Percentiles rank a stretch among this genome's conserved stretches.
phyloP scores from a whole-genome alignment of 164 flowering plant species.

The Chloranthus sessilifolius region DNA sequence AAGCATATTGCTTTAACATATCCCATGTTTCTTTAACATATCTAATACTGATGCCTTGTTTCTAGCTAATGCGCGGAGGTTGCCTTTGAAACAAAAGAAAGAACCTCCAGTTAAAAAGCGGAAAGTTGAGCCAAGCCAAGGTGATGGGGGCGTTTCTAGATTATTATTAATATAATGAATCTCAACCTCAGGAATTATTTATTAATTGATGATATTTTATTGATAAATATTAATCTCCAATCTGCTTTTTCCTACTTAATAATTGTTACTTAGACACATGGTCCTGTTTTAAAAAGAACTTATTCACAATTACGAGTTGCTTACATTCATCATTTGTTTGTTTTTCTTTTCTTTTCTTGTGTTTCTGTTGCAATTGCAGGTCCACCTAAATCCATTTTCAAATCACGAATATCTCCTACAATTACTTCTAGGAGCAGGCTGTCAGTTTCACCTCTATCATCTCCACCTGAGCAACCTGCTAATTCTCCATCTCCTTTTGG shows the following conservation, averaged over 20 bases:
- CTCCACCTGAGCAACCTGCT: constrained; percentile 51
- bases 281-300: background rate
- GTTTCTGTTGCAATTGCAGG: constrained; percentile 31
- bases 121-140: constrained; percentile 65
- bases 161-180: background rate
- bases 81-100: constrained; percentile 51
- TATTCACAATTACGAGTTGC: background rate
- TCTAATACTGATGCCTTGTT: constrained; percentile 10
- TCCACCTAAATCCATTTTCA: constrained; percentile 47
- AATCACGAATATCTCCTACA: constrained; percentile 39
- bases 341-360: constrained; percentile 2
- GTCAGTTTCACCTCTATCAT: constrained; percentile 66
- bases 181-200: background rate
- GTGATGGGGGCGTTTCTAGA: constrained; percentile 23
- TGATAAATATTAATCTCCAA: no score
- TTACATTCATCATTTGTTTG: constrained; percentile 1
- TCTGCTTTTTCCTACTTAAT: no score
- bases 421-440: constrained; percentile 39
- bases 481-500: constrained; percentile 52
- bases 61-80: constrained; percentile 61
- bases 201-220: no score
- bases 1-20: constrained; percentile 8
- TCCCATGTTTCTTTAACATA: background rate
- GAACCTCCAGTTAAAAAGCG: constrained; percentile 66
- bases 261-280: no score